These are phyloP conservation scores for Abrus pulchellus DNA, from an alignment of 306 rosid genomes.

Conservation along the genomic window DNA sequence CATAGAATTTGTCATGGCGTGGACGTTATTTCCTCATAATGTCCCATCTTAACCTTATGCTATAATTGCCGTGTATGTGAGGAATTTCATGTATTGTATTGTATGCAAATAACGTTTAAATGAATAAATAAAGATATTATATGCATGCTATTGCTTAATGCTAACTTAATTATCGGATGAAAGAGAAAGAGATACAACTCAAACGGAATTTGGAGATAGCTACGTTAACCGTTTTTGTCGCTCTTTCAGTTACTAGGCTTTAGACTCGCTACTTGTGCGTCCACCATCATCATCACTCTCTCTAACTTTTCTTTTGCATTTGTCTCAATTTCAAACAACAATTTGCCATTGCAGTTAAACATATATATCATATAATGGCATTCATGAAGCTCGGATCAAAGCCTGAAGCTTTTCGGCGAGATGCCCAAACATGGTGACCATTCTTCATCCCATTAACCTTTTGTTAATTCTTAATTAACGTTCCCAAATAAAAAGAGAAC, in stretches of 20 bases:
- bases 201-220: constrained; percentile 43
- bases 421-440: constrained; percentile 81
- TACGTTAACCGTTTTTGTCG: constrained; percentile 54
- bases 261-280: constrained; percentile 57
- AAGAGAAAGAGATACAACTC: not conserved
- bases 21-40: too few species aligned
- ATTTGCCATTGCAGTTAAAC: not conserved
- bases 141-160: not conserved
- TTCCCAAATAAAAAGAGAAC: constrained; percentile 28
- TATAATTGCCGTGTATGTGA: too few species aligned
- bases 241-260: constrained; percentile 57
- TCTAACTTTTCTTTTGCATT: constrained; percentile 13
- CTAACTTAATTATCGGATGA: not conserved
- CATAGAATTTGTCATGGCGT: too few species aligned
- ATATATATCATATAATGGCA: constrained; percentile 53
- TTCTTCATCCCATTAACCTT: constrained; percentile 7
- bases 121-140: not conserved
- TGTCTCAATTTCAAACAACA: constrained; percentile 21
- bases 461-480: not conserved
- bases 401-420: constrained; percentile 78
- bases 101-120: too few species aligned
- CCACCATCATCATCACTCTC: constrained; percentile 38
- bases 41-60: too few species aligned
- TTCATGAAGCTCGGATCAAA: constrained; percentile 79
- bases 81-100: too few species aligned